phyloP scores from a whole-genome alignment of 306 rosid species.

The Sechiopsis laciniata region DNA sequence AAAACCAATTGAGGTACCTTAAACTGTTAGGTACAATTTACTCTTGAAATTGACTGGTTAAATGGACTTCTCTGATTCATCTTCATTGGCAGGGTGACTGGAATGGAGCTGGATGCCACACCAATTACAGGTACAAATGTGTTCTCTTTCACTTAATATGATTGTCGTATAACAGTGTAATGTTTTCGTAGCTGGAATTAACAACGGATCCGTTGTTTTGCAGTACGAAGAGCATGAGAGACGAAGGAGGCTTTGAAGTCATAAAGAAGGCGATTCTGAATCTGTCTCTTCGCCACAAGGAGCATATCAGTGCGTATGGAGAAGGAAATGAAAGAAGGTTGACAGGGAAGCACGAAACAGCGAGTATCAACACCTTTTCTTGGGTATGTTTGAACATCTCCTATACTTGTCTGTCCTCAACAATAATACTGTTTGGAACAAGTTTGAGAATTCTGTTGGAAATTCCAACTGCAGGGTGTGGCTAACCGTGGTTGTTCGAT shows the following conservation, averaged over 20 bases:
- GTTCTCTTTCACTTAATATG: constrained; percentile 11
- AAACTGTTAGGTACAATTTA: not conserved
- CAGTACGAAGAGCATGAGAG: constrained; percentile 98
- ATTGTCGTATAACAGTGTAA: constrained; percentile 13
- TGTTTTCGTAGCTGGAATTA: constrained; percentile 11
- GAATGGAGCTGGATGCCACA: constrained; percentile 99
- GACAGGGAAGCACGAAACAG: constrained; percentile 99
- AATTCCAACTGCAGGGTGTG: constrained; percentile 61
- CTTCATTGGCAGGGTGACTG: constrained; percentile 74
- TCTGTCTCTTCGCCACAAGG: constrained; percentile 84
- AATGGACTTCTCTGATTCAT: constrained; percentile 23
- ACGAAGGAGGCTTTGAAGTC: constrained; percentile 81
- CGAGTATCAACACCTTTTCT: constrained; percentile 72
- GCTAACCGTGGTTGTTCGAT: constrained; percentile 98
- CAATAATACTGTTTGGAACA: constrained; percentile 9
- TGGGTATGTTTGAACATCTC: constrained; percentile 55
- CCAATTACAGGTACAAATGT: constrained; percentile 72
- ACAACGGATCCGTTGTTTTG: constrained; percentile 25
- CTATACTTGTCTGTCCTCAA: constrained; percentile 21
- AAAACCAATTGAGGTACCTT: constrained; percentile 83
- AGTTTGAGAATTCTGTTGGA: constrained; percentile 23
- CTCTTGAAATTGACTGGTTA: constrained; percentile 12
- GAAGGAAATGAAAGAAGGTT: constrained; percentile 98
- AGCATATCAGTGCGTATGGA: constrained; percentile 87
- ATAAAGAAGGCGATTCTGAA: constrained; percentile 95